A percentile compares a stretch with the other conserved stretches of the same genome.
Evolutionary conservation across 1,284 basidiomycete species (phyloP).

Genomic region (Apiotrichum domesticum): DNA sequence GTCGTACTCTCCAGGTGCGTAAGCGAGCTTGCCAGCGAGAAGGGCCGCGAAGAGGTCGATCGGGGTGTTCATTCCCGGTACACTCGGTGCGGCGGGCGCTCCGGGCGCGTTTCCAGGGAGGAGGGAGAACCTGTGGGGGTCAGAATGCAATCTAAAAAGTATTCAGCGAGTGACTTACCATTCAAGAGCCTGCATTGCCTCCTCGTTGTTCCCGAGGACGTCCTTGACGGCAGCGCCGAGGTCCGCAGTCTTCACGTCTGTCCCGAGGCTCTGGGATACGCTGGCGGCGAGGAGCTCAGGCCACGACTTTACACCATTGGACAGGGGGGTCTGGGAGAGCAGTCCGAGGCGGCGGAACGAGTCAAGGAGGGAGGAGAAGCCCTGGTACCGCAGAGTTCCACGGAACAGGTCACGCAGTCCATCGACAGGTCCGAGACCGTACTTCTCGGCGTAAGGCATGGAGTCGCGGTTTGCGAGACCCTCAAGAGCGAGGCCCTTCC

Average conservation of each 20-base stretch:
- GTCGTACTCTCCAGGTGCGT: conserved; percentile 69
- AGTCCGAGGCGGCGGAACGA: conserved; percentile 70
- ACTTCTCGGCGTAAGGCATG: conserved; percentile 66
- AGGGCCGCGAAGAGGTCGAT: conserved; percentile 73
- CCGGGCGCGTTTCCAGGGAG: conserved; percentile 36
- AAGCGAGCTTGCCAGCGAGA: conserved; percentile 68
- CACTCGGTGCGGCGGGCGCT: not conserved
- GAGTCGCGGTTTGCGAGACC: conserved; percentile 87
- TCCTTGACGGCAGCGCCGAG: conserved; percentile 1
- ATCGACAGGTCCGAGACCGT: conserved; percentile 56
- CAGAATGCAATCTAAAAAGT: no score
- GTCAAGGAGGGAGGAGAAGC: conserved; percentile 71
- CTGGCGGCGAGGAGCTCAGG: conserved; percentile 19
- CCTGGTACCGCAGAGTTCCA: conserved; percentile 83
- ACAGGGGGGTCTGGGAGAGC: conserved; percentile 51
- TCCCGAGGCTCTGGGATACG: conserved; percentile 7
- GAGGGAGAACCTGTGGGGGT: conserved; percentile 38
- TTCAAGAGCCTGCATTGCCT: conserved; percentile 54
- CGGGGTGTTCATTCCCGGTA: conserved; percentile 48
- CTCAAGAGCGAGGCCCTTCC: conserved; percentile 66
- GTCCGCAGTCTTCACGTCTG: conserved; percentile 1
- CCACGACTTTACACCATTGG: conserved; percentile 28
- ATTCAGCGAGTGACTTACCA: conserved; percentile 49
- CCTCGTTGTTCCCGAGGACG: conserved; percentile 27
- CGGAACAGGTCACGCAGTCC: conserved; percentile 65